phyloP scores from a whole-genome alignment of 148 eudicot species.

The Rhododendron henanense region DNA sequence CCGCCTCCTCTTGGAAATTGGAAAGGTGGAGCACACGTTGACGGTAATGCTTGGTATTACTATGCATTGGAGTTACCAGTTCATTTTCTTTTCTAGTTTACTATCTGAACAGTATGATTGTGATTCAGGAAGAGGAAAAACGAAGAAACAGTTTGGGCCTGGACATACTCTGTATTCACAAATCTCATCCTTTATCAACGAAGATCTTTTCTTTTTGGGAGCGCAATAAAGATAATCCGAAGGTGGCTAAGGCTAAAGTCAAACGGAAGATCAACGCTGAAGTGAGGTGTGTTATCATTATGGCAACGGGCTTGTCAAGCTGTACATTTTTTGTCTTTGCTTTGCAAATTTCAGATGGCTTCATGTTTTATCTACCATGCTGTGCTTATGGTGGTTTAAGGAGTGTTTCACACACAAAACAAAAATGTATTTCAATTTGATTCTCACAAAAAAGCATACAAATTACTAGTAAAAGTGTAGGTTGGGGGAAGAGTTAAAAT shows the following conservation, averaged over 20 bases:
- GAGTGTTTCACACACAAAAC: neutral
- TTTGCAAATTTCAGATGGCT: conserved; percentile 1
- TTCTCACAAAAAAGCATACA: neutral
- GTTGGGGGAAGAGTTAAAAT: neutral
- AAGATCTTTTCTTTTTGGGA: conserved; percentile 11
- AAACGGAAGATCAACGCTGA: conserved; percentile 28
- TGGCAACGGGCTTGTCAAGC: neutral
- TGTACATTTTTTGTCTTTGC: neutral
- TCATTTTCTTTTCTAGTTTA: neutral
- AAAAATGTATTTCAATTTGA: neutral
- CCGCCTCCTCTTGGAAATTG: conserved; percentile 32
- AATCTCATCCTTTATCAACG: conserved; percentile 23
- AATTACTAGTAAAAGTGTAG: neutral
- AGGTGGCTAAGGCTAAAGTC: conserved; percentile 12
- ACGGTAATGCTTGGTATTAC: conserved; percentile 20
- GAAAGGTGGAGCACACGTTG: conserved; percentile 35
- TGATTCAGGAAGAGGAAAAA: conserved; percentile 27
- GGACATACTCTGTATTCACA: conserved; percentile 23
- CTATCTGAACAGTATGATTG: neutral
- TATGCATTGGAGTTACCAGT: neutral
- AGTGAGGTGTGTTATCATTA: conserved; percentile 16
- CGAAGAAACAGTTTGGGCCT: conserved; percentile 27
- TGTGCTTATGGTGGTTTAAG: neutral
- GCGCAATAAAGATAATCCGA: conserved; percentile 11
- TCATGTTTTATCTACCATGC: neutral